Percentiles rank a stretch among this genome's conserved stretches.
phyloP scores from a whole-genome alignment of 176 grass and related monocot species.

The Oryza punctata region DNA sequence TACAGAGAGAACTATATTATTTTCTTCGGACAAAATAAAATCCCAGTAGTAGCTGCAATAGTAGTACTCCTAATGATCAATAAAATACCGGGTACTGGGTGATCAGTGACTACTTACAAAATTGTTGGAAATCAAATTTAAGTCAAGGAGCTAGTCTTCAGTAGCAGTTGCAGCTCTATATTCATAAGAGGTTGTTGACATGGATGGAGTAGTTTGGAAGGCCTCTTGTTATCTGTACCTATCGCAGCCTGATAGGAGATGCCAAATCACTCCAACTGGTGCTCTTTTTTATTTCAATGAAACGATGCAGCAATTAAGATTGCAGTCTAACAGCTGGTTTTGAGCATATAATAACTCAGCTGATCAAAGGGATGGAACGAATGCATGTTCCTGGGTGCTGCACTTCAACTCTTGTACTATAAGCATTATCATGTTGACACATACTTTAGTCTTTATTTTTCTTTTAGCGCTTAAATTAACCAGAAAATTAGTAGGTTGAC shows the following conservation, averaged over 20 bases:
- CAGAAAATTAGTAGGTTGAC: conserved; percentile 22
- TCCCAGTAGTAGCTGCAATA: neutral
- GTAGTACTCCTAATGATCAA: neutral
- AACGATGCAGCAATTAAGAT: conserved; percentile 12
- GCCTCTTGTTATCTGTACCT: neutral
- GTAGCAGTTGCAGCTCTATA: conserved; percentile 28
- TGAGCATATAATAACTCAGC: neutral
- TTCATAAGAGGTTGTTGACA: conserved; percentile 11
- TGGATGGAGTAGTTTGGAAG: neutral
- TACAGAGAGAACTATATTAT: neutral
- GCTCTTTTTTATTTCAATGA: neutral
- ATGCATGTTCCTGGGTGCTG: conserved; percentile 7
- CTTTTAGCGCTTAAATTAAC: neutral
- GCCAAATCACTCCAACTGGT: conserved; percentile 3
- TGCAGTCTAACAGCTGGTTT: conserved; percentile 4
- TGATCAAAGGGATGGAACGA: neutral
- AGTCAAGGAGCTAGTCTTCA: conserved; percentile 20
- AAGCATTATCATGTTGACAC: neutral
- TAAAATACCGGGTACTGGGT: neutral
- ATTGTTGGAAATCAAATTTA: neutral
- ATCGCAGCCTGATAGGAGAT: neutral
- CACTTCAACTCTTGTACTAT: neutral
- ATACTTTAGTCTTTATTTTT: conserved; percentile 13
- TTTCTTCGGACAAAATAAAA: neutral
- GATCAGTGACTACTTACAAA: neutral